phyloP scores from a whole-genome alignment of 805 yeast genomes.

The Nematodospora valgi region DNA sequence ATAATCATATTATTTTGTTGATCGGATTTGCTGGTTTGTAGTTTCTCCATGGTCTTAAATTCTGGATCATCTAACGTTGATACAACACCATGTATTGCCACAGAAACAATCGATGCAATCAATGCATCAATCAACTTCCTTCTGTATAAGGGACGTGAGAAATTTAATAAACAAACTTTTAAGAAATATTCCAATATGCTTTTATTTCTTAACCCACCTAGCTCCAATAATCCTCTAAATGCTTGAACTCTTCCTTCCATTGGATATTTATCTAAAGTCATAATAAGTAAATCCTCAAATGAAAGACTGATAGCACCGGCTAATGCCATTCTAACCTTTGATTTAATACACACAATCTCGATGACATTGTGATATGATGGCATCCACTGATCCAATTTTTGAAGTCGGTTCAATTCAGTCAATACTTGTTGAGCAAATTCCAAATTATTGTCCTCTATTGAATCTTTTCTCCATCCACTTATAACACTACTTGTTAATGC shows the following conservation, averaged over 20 bases:
- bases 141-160: conserved; percentile 47
- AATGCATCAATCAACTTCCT: conserved; percentile 47
- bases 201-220: conserved; percentile 76
- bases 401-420: conserved; percentile 68
- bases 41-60: conserved; percentile 37
- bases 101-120: conserved; percentile 52
- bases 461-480: conserved; percentile 4
- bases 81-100: conserved; percentile 63
- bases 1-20: conserved; percentile 43
- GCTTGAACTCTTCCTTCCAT: conserved; percentile 63
- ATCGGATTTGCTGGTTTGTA: conserved; percentile 18
- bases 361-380: conserved; percentile 65
- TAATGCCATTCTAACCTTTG: conserved; percentile 57
- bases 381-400: conserved; percentile 80
- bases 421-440: conserved; percentile 31
- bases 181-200: conserved; percentile 61
- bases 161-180: conserved; percentile 52
- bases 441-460: conserved; percentile 6
- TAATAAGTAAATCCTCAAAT: conserved; percentile 52
- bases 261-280: conserved; percentile 45
- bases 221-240: conserved; percentile 60
- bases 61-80: conserved; percentile 65
- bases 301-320: conserved; percentile 51
- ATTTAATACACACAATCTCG: conserved; percentile 53
- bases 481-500: conserved; percentile 39